Conservation (phyloP, 2,329 filamentous ascomycete species). For the Celoporthe dispersa region DNA sequence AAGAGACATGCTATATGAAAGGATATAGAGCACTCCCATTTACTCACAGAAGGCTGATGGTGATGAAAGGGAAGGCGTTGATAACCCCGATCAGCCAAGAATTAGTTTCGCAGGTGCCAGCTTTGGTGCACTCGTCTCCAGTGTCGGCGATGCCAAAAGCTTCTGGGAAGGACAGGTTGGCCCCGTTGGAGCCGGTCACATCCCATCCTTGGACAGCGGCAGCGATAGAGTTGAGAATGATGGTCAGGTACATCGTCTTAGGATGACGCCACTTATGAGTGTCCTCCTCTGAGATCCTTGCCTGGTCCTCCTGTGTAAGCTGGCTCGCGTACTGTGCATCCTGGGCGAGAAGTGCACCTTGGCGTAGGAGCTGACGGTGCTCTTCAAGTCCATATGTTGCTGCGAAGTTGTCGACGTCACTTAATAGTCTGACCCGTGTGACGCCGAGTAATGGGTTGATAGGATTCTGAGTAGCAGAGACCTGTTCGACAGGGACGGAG, state of each 20-base stretch:
- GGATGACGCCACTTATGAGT: slow-evolving; percentile 71
- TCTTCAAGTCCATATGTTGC: neutral
- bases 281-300: slow-evolving; percentile 49
- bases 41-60: neutral
- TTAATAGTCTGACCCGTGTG: neutral
- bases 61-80: slow-evolving; percentile 48
- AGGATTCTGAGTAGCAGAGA: neutral
- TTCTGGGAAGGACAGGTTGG: slow-evolving; percentile 63
- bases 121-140: neutral
- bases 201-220: slow-evolving; percentile 57
- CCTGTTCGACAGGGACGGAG: neutral
- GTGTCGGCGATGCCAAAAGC: slow-evolving; percentile 52
- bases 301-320: neutral
- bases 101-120: slow-evolving; percentile 30
- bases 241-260: slow-evolving; percentile 62
- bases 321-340: neutral
- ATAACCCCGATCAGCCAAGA: slow-evolving; percentile 63
- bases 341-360: neutral
- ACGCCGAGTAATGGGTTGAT: neutral
- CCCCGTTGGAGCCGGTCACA: slow-evolving; percentile 57
- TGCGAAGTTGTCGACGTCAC: neutral
- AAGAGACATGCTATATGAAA: too few relatives aligned
- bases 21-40: neutral
- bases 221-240: slow-evolving; percentile 55
- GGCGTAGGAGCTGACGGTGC: neutral